A percentile compares a stretch with the other conserved stretches of the same genome.
Evolutionary conservation across 768 basidiomycete genomes (phyloP).

Genomic region (Lentinula raphanica): DNA sequence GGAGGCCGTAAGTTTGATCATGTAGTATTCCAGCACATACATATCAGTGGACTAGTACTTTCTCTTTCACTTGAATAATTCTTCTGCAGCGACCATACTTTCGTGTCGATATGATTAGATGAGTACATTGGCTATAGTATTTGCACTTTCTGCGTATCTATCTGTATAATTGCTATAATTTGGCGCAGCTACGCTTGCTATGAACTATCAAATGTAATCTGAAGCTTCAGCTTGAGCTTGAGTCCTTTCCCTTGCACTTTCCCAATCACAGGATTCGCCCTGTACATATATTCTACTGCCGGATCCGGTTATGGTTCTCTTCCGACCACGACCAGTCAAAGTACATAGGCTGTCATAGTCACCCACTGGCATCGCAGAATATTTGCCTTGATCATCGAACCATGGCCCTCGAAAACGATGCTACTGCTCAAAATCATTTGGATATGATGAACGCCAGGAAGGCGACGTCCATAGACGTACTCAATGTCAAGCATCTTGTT

Average conservation of each 20-base stretch:
- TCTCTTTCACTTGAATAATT: not conserved
- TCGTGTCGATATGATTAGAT: not conserved
- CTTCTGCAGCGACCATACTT: not conserved
- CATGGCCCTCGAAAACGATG: not conserved
- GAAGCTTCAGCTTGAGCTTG: not conserved
- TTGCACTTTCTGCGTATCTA: not conserved
- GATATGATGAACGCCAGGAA: not conserved
- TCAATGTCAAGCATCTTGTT: constrained; percentile 40
- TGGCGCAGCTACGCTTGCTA: not conserved
- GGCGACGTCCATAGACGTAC: too few species aligned
- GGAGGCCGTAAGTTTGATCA: constrained; percentile 49
- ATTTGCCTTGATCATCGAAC: too few species aligned
- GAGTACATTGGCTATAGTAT: not conserved
- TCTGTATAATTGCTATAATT: not conserved
- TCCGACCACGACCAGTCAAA: too few species aligned
- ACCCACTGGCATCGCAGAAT: too few species aligned
- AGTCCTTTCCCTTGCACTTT: too few species aligned
- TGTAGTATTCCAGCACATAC: not conserved
- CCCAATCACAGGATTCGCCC: too few species aligned
- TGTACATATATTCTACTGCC: too few species aligned
- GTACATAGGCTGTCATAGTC: too few species aligned
- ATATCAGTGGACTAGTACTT: not conserved
- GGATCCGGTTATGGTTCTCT: too few species aligned
- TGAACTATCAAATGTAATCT: too few species aligned
- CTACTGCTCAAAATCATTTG: not conserved